Evolutionary conservation across 2,329 filamentous ascomycete genomes (phyloP).

Genomic region (Aspergillus fijiensis): DNA sequence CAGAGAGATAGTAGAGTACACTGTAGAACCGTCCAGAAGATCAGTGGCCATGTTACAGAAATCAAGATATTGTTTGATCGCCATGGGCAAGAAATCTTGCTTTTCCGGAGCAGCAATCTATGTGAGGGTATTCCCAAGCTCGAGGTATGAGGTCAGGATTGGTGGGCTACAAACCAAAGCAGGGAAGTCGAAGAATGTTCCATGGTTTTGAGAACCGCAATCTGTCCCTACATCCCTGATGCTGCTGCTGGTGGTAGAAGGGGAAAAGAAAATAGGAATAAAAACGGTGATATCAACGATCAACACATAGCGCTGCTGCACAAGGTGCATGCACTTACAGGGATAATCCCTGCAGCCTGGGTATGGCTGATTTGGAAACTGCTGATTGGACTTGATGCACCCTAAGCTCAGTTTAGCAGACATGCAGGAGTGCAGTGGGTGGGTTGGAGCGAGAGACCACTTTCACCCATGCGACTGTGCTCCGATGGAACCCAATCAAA

Average conservation of each 20-base stretch:
- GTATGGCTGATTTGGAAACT: background rate
- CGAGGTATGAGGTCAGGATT: background rate
- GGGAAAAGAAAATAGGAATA: background rate
- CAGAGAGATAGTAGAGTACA: background rate
- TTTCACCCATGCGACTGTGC: no score
- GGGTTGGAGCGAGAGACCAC: no score
- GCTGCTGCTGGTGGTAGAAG: background rate
- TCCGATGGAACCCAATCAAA: background rate
- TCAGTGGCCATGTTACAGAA: background rate
- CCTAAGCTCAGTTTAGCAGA: background rate
- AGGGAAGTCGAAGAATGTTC: background rate
- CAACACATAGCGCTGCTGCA: slow-evolving; percentile 6
- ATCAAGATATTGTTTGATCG: background rate
- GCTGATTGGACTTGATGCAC: background rate
- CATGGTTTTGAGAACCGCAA: background rate
- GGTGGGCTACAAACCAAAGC: background rate
- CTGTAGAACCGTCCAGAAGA: background rate
- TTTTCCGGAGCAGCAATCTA: background rate
- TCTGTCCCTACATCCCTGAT: background rate
- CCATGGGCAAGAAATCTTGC: background rate
- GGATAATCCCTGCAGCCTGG: slow-evolving; percentile 18
- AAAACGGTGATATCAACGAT: slow-evolving; percentile 17
- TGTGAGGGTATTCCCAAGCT: background rate
- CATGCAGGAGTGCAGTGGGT: no score
- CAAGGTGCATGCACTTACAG: slow-evolving; percentile 14